Base-by-base conservation (phyloP, 768 basidiomycete genomes). In the Daedalea quercina region DNA sequence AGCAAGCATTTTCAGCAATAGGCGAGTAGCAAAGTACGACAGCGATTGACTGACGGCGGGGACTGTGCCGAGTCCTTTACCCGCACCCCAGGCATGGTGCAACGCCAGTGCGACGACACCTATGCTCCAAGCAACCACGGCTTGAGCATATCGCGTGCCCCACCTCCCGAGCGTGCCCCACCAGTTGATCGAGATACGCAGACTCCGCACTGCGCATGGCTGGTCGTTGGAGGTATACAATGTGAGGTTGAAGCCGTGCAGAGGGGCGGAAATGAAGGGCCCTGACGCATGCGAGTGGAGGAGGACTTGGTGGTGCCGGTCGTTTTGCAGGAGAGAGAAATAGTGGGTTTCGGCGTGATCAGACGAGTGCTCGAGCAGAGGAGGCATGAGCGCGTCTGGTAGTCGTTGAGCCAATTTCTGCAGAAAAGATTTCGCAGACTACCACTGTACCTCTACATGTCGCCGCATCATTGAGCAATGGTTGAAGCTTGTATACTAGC, bases 121-220 rank as follows among this genome's bases (percentile, higher is more conserved):
- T 1, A 86, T 70, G 2, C 82, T 75, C 87, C 94, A 96, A 24
- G 78, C 77, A 2, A 84, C 71, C 0, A 89, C 60, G 1, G 84
- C 82, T 28, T 81, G 84, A 44, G 85, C 78, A 69, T 91, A 97
- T 22, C 95, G 76, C 17, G 82, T 71, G 1, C 83, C 81, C 65
- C 81, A 76, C 34, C 87, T 76, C 1, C 89, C 90, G 6, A 90
- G 53, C 1, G 85, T 90, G 9, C 78, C 73, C 66, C 74, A 72
- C 81, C 84, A 82, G 63, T 94, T 89, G 7, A 95, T 63, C 13
- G 69, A 67, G n/a, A 95, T 63, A 1, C 65, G 59, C 3, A 94
- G 57, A 15, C 48, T 63, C 51, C 56, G 60, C 17, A 69, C 73
- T 47, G 33, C 67, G 64, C 90, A 94, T 13, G 67, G 69, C 3